Conservation (phyloP, 495 filamentous ascomycete species). For the Aspergillus diversus region DNA sequence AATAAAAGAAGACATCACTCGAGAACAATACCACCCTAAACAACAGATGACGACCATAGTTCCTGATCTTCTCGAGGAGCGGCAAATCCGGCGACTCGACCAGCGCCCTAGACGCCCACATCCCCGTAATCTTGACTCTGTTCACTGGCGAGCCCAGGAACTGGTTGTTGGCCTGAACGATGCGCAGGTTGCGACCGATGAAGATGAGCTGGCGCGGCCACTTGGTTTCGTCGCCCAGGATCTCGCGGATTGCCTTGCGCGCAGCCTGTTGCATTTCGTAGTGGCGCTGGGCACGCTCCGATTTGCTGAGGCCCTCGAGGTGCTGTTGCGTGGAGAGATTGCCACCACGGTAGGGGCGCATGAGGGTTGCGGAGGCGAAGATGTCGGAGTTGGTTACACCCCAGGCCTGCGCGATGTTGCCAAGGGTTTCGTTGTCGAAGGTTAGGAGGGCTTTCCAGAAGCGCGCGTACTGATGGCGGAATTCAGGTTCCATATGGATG, state of each 20-base stretch:
- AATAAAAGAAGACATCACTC: slow-evolving; percentile 84
- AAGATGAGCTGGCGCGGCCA: slow-evolving; percentile 95
- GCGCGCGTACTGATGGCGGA: slow-evolving; percentile 84
- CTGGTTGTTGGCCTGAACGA: slow-evolving; percentile 82
- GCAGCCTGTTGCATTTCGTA: slow-evolving; percentile 87
- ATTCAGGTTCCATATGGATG: slow-evolving; percentile 81
- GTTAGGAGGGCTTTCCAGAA: slow-evolving; percentile 95
- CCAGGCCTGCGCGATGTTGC: slow-evolving; percentile 72
- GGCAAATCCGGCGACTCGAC: slow-evolving; percentile 68
- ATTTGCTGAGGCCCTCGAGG: slow-evolving; percentile 63
- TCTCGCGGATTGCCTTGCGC: slow-evolving; percentile 79
- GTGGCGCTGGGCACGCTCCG: slow-evolving; percentile 56
- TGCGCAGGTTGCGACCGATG: slow-evolving; percentile 92
- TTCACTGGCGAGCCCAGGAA: slow-evolving; percentile 94
- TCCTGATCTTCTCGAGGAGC: slow-evolving; percentile 57
- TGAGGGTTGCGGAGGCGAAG: slow-evolving; percentile 86
- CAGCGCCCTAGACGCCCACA: slow-evolving; percentile 81
- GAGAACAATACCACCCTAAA: slow-evolving; percentile 78
- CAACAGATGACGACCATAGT: slow-evolving; percentile 69
- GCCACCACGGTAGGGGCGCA: slow-evolving; percentile 89
- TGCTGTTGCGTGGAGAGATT: slow-evolving; percentile 63
- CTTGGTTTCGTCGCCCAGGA: slow-evolving; percentile 86
- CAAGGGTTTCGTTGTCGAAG: slow-evolving; percentile 84
- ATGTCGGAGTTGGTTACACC: slow-evolving; percentile 86
- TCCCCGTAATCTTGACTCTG: slow-evolving; percentile 89